These are phyloP conservation scores for Pestalotiopsis sp. DNA, from an alignment of 2,329 filamentous ascomycete genomes.

Conservation along the genomic window DNA sequence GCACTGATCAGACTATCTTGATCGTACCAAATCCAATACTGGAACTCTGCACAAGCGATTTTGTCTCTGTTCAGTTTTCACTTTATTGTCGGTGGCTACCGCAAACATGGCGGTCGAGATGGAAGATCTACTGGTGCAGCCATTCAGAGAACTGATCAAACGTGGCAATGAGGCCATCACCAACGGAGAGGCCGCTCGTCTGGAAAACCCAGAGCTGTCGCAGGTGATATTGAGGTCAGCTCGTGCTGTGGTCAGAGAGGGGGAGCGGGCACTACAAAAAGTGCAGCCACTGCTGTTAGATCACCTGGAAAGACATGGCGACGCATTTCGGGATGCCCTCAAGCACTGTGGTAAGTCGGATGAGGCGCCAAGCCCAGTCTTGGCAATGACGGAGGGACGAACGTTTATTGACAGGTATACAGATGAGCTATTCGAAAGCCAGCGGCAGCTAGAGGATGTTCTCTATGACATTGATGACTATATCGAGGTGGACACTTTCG, in stretches of 20 bases:
- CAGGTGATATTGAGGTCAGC: conserved; percentile 36
- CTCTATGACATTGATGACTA: conserved; percentile 49
- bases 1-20: not conserved
- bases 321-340: conserved; percentile 37
- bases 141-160: conserved; percentile 42
- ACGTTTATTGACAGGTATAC: conserved; percentile 15
- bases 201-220: conserved; percentile 23
- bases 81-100: not conserved
- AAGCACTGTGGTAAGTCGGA: conserved; percentile 34
- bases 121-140: conserved; percentile 34
- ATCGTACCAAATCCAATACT: not conserved
- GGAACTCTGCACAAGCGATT: not conserved
- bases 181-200: conserved; percentile 32
- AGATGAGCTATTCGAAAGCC: conserved; percentile 25
- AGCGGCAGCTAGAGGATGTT: conserved; percentile 38
- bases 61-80: not conserved
- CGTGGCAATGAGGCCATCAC: conserved; percentile 38
- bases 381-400: not conserved
- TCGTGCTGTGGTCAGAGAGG: conserved; percentile 37
- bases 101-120: conserved; percentile 27
- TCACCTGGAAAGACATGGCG: conserved; percentile 38
- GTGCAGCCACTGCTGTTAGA: conserved; percentile 40
- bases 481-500: conserved; percentile 39
- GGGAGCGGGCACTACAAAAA: conserved; percentile 39
- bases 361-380: not conserved